Evolutionary conservation across 73 alveolate species (phyloP), one percentile per base, ranked within the genome.

Genomic region (Blepharisma japonicum): DNA sequence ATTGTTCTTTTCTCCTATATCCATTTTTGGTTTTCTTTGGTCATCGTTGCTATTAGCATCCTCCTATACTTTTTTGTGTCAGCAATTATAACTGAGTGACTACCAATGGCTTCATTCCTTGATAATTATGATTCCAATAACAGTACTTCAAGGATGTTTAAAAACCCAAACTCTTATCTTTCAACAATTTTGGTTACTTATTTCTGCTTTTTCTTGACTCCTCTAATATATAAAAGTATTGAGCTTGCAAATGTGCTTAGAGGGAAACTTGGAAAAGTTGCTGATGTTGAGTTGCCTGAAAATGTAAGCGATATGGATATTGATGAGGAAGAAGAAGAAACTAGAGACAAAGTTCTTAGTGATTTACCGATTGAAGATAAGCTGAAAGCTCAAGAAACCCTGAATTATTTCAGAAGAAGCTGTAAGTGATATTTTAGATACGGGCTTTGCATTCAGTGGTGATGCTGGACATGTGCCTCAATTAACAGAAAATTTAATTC

Each of bases 1-100:
- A 89, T 96, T 11, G 53, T 96, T 53, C 45, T 81, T 6, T 91
- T 89, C 55, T 83, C 97, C 9, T 82, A 77, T 74, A 85, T 88
- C 38, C 97, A 89, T 81, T 67, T 88, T 32, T 48, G 80, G 45
- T 50, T 71, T 72, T 68, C 88, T 6, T 39, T 83, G 9, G 76
- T 2, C 18, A 23, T 39, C 5, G 9, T 18, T 45, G 11, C 27
- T 39, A 7, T 70, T 45, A 70, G 80, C 80, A 61, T 25, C 5
- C n/a, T 70, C 14, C 9, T 25, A 0, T 70, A 45, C 32, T n/a
- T 70, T 45, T 25, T 11, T 14, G 23, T n/a, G n/a, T 14, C 80
- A 14, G 42, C 27, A n/a, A 7, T 70, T 9, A 18, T 70, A 18
- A n/a, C 11, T 0, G 71, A 23, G 25, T 14, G n/a, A 2, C 46